Base-by-base conservation (phyloP, 139 green algal genomes). In the Zygnema cylindricum region DNA sequence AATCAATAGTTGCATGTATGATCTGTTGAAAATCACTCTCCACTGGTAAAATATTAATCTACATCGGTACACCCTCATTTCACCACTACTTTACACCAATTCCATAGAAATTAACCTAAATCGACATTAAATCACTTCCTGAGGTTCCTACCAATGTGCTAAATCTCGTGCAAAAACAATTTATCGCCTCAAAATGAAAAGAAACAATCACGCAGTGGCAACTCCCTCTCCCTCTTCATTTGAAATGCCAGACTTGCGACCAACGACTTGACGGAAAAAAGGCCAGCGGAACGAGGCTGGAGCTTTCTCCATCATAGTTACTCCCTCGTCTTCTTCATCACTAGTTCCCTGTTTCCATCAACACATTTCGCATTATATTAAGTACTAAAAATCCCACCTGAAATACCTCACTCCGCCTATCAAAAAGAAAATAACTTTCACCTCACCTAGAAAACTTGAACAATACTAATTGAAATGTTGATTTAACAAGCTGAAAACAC, bases 281-380 rank as follows among this genome's bases (percentile, higher is more conserved):
- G 77, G 30, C 77, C 77, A 84, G 77, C 71, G 2, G 77, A 84
- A 79, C 16, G 7, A 3, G 7, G 71, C 71, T 11, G 71, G 71
- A 16, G 71, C 21, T 7, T 16, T 7, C 71, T 41, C 36, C 71
- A 79, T 3, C 71, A 79, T 79, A 7, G 7, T 16, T 11, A 79
- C 71, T 40, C 71, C 71, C 36, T 79, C 38, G 11, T 54, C 38
- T 11, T 79, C 38, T 23, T 54, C 38, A 54, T n/a, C 7, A 41
- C 7, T 23, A n/a, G 71, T 16, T 54, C 71, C 71, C 71, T 79
- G 71, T 23, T 43, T 11, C 36, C 7, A 43, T 35, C 71, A 79
- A 3, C 71, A 11, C 36, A 43, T 79, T 43, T 40, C 71, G 21
- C 7, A 41, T 54, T 79, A 7, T 23, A 79, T 79, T 7, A 43